Evolutionary conservation across 495 filamentous ascomycete genomes (phyloP).

Genomic region (Aspergillus taichungensis): DNA sequence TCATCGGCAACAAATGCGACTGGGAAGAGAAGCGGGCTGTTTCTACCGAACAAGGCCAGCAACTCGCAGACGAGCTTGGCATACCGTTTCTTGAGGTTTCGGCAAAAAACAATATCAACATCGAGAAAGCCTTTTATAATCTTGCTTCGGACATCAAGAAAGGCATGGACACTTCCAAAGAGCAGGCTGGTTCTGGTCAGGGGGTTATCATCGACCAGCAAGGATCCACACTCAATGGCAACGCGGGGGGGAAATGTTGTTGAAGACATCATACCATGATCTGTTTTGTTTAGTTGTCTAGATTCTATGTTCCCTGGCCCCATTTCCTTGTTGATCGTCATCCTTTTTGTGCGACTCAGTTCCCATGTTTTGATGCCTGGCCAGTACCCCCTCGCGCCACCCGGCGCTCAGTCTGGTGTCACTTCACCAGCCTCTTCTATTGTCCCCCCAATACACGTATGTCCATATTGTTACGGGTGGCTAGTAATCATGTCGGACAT

Average conservation of each 20-base stretch:
- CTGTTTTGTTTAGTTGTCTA: no score
- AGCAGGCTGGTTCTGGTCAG: constrained; percentile 47
- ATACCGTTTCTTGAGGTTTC: constrained; percentile 98
- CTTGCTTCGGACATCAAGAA: constrained; percentile 98
- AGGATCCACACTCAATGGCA: constrained; percentile 48
- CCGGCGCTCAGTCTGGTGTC: no score
- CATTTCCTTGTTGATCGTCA: no score
- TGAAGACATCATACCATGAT: constrained; percentile 34
- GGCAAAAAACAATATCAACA: constrained; percentile 98
- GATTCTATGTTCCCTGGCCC: no score
- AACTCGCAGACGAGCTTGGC: constrained; percentile 88
- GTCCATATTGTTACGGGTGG: constrained; percentile 3
- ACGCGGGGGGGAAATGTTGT: constrained; percentile 76
- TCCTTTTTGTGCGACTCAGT: no score
- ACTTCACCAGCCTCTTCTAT: neutral
- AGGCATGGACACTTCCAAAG: constrained; percentile 63
- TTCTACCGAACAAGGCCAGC: constrained; percentile 85
- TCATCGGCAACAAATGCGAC: constrained; percentile 99
- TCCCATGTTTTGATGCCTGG: no score
- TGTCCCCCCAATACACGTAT: neutral
- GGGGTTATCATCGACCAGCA: constrained; percentile 66
- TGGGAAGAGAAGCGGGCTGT: constrained; percentile 98
- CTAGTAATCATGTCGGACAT: constrained; percentile 1
- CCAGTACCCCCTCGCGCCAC: no score
- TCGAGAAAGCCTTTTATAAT: constrained; percentile 96